Conservation (phyloP, 73 alveolate species). For the Paramecium primaurelia region DNA sequence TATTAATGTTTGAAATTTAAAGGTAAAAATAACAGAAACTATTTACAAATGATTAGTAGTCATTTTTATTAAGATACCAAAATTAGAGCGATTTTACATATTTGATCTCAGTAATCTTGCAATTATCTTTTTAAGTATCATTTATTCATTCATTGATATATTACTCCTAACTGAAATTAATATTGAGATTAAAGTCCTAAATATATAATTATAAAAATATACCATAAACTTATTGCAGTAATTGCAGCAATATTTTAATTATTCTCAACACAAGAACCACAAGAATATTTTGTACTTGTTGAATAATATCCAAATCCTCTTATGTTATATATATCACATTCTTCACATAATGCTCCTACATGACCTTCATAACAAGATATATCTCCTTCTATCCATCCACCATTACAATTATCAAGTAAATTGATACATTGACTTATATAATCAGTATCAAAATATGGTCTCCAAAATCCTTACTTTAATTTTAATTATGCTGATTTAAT, state of each 20-base stretch:
- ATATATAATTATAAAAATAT: no score
- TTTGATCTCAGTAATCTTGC: background rate
- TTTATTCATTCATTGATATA: background rate
- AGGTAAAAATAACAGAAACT: background rate
- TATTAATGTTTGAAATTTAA: no score
- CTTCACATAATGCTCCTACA: constrained; percentile 60
- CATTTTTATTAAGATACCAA: background rate
- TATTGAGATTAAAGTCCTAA: background rate
- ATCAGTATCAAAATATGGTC: background rate
- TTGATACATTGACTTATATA: background rate
- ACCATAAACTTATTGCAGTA: background rate
- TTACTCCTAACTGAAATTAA: background rate
- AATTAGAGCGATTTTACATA: background rate
- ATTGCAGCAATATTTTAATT: background rate
- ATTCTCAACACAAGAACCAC: background rate
- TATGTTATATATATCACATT: constrained; percentile 4
- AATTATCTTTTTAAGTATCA: no score
- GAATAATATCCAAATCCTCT: constrained; percentile 3
- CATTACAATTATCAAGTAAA: constrained; percentile 18
- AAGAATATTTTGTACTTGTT: constrained; percentile 2
- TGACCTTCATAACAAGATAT: constrained; percentile 38
- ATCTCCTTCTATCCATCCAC: constrained; percentile 54
- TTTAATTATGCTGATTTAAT: background rate
- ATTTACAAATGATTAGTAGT: background rate
- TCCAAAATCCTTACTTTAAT: background rate